Evolutionary conservation across 148 eudicot genomes (phyloP).

Genomic region (Selenicereus undatus): DNA sequence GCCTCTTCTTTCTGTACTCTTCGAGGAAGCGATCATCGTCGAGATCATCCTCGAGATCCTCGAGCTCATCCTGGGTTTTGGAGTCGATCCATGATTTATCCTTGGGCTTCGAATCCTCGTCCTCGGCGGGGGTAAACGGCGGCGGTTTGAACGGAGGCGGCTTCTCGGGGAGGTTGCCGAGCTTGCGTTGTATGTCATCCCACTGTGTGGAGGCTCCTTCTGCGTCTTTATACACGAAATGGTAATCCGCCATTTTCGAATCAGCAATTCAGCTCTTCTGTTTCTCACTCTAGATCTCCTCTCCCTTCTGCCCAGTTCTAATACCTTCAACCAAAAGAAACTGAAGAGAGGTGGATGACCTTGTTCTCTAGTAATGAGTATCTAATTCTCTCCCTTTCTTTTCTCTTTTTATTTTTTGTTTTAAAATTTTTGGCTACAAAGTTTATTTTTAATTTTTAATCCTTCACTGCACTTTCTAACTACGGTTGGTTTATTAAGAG

Average conservation of each 20-base stretch:
- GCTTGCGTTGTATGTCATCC: constrained; percentile 86
- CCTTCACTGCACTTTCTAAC: too few species aligned
- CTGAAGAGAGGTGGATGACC: too few species aligned
- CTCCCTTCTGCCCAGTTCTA: not conserved
- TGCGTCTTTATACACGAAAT: constrained; percentile 76
- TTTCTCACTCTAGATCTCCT: not conserved
- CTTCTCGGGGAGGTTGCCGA: constrained; percentile 72
- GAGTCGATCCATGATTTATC: constrained; percentile 71
- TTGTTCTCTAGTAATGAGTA: too few species aligned
- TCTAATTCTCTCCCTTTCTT: too few species aligned
- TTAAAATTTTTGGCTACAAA: too few species aligned
- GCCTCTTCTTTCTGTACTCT: constrained; percentile 89
- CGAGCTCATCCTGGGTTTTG: constrained; percentile 74
- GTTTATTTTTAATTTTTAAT: too few species aligned
- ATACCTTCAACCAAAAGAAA: not conserved
- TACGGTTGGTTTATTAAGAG: too few species aligned
- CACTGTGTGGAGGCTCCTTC: constrained; percentile 91
- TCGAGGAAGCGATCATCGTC: constrained; percentile 83
- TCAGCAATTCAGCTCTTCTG: not conserved
- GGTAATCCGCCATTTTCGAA: constrained; percentile 57
- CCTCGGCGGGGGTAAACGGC: constrained; percentile 62
- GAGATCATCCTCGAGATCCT: constrained; percentile 89
- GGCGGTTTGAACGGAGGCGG: constrained; percentile 70
- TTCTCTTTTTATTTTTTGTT: too few species aligned
- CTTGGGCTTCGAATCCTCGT: constrained; percentile 55